Conservation (phyloP, 2,329 filamentous ascomycete species). For the Aspergillus floridensis region DNA sequence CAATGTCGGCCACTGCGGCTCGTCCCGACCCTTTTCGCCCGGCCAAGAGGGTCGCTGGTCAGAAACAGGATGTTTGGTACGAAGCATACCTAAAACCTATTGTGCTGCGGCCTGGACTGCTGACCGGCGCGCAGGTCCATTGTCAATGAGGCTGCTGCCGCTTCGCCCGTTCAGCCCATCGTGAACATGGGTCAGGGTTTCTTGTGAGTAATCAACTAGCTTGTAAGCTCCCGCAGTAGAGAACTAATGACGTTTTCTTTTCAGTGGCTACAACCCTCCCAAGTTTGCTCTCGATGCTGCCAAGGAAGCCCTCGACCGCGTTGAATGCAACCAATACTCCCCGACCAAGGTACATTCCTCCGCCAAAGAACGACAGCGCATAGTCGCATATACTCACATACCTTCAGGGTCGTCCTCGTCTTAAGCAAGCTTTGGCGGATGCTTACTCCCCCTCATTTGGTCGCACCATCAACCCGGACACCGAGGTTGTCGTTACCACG, state of each 20-base stretch:
- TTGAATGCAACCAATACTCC: conserved; percentile 98
- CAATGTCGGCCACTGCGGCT: conserved; percentile 41
- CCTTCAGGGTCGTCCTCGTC: conserved; percentile 69
- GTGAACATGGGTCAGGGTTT: conserved; percentile 68
- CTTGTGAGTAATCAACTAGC: conserved; percentile 41
- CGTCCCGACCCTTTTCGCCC: conserved; percentile 45
- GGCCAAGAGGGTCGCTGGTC: conserved; percentile 49
- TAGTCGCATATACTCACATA: conserved; percentile 5
- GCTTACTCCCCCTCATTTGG: conserved; percentile 91
- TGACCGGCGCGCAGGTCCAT: conserved; percentile 52
- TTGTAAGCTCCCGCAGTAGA: too few relatives aligned
- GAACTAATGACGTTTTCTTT: not conserved
- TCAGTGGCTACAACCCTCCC: conserved; percentile 83
- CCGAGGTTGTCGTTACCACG: conserved; percentile 91
- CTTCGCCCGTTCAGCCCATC: conserved; percentile 62
- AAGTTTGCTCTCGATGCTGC: conserved; percentile 87
- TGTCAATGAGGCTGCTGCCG: conserved; percentile 65
- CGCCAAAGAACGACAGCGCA: not conserved
- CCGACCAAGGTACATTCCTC: conserved; percentile 69
- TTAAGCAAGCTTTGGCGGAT: conserved; percentile 90
- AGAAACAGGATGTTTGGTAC: conserved; percentile 53
- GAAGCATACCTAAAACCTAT: not conserved
- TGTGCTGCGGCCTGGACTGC: conserved; percentile 5
- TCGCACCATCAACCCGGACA: conserved; percentile 77
- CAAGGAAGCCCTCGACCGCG: conserved; percentile 80